A percentile compares a stretch with the other conserved stretches of the same genome.
phyloP scores from a whole-genome alignment of 2,329 filamentous ascomycete genomes.

The Xylaria polymorpha region DNA sequence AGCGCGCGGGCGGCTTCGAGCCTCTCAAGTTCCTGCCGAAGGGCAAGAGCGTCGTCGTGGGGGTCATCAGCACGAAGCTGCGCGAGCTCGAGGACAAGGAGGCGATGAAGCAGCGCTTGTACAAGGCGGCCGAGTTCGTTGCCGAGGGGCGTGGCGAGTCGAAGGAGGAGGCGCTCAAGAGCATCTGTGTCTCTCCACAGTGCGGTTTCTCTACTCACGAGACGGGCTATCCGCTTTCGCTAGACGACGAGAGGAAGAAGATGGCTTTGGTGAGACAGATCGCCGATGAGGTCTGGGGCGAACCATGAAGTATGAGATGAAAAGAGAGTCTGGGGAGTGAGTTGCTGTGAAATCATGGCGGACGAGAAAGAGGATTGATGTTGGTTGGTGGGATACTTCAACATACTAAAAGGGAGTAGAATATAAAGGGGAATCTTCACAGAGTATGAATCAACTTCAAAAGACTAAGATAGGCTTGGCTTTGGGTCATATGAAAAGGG shows the following conservation, averaged over 20 bases:
- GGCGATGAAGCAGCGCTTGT: conserved; percentile 69
- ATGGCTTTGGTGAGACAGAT: conserved; percentile 76
- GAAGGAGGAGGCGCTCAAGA: conserved; percentile 74
- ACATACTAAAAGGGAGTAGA: conserved; percentile 37
- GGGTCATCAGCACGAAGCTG: conserved; percentile 72
- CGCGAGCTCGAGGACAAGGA: conserved; percentile 71
- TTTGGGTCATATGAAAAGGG: not conserved
- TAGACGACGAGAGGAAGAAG: conserved; percentile 80
- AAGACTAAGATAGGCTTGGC: conserved; percentile 14
- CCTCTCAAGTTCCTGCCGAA: conserved; percentile 70
- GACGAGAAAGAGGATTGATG: not conserved
- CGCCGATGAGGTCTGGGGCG: conserved; percentile 77
- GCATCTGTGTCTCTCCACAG: conserved; percentile 76
- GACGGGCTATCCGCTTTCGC: conserved; percentile 74
- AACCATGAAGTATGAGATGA: conserved; percentile 48
- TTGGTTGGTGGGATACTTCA: conserved; percentile 38
- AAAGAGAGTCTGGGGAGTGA: not conserved
- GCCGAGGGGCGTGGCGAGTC: conserved; percentile 74
- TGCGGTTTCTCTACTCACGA: conserved; percentile 81
- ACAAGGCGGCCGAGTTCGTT: conserved; percentile 73
- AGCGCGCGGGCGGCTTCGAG: conserved; percentile 73
- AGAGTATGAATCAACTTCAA: conserved; percentile 47
- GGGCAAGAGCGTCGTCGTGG: conserved; percentile 72
- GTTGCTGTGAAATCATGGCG: not conserved
- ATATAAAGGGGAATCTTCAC: conserved; percentile 25